phyloP scores from a whole-genome alignment of 2,329 filamentous ascomycete species.

The Fusarium sambucinum region DNA sequence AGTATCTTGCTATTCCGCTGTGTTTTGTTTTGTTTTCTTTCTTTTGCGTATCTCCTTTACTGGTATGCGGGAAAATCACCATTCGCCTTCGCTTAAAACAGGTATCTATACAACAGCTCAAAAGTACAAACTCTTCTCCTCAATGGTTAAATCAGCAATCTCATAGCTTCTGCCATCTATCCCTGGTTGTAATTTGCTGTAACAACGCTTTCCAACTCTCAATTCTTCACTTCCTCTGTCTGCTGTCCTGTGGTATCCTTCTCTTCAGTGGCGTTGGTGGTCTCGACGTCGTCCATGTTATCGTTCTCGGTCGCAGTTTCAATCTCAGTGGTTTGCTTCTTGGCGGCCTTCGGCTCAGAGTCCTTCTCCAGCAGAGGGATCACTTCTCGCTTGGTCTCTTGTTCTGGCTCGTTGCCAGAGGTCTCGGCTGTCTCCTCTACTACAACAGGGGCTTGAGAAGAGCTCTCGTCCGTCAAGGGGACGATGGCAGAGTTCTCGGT shows the following conservation, averaged over 20 bases:
- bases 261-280: conserved; percentile 16
- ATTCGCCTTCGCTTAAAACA: conserved; percentile 51
- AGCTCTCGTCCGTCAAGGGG: conserved; percentile 30
- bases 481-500: conserved; percentile 19
- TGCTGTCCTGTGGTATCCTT: conserved; percentile 28
- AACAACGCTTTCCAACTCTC: conserved; percentile 16
- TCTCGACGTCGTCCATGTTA: conserved; percentile 17
- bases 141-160: conserved; percentile 34
- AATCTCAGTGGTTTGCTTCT: conserved; percentile 13
- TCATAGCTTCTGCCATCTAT: conserved; percentile 37
- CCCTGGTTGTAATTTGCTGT: conserved; percentile 30
- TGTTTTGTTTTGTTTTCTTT: neutral
- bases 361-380: conserved; percentile 34
- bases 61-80: conserved; percentile 45
- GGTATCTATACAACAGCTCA: conserved; percentile 49
- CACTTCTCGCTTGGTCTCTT: conserved; percentile 14
- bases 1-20: conserved; percentile 17
- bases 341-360: neutral
- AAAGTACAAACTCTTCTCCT: conserved; percentile 39
- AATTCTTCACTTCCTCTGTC: conserved; percentile 25
- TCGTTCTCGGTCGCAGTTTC: conserved; percentile 20
- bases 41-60: conserved; percentile 26
- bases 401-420: conserved; percentile 9
- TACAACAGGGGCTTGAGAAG: conserved; percentile 14
- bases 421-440: conserved; percentile 24